Evolutionary conservation across 129 eudicot species (phyloP).

Genomic region (Cynara cardunculus): DNA sequence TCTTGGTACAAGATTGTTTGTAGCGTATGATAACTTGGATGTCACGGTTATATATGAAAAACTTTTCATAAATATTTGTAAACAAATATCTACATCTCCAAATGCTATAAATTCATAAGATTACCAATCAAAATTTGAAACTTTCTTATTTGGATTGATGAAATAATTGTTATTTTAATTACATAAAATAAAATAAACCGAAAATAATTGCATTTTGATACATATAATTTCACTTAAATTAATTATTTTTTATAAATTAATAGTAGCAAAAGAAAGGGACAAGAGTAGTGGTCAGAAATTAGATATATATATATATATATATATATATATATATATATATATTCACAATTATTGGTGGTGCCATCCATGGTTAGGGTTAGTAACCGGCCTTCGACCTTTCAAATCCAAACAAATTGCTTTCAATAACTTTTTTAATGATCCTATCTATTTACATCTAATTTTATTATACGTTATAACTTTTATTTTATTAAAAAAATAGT

Average conservation of each 20-base stretch:
- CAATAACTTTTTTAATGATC: neutral
- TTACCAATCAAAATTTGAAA: neutral
- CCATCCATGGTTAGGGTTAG: conserved; percentile 15
- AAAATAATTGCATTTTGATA: too few relatives aligned
- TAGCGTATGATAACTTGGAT: neutral
- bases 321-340: too few relatives aligned
- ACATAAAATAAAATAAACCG: too few relatives aligned
- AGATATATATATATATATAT: too few relatives aligned
- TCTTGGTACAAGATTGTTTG: neutral
- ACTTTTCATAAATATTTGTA: too few relatives aligned
- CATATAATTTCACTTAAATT: too few relatives aligned
- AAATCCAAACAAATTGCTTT: conserved; percentile 4
- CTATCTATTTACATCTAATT: neutral
- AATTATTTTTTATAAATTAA: too few relatives aligned
- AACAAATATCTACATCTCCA: too few relatives aligned
- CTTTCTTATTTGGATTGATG: neutral
- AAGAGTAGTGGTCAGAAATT: neutral
- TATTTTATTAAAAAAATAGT: too few relatives aligned
- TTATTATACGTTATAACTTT: neutral
- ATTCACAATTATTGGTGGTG: neutral
- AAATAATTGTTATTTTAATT: too few relatives aligned
- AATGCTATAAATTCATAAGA: neutral
- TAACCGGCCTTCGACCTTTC: conserved; percentile 32
- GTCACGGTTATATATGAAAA: neutral
- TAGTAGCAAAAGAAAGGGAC: neutral